Base-by-base conservation (phyloP, 2,329 filamentous ascomycete species). In the Myriangium duriaei region DNA sequence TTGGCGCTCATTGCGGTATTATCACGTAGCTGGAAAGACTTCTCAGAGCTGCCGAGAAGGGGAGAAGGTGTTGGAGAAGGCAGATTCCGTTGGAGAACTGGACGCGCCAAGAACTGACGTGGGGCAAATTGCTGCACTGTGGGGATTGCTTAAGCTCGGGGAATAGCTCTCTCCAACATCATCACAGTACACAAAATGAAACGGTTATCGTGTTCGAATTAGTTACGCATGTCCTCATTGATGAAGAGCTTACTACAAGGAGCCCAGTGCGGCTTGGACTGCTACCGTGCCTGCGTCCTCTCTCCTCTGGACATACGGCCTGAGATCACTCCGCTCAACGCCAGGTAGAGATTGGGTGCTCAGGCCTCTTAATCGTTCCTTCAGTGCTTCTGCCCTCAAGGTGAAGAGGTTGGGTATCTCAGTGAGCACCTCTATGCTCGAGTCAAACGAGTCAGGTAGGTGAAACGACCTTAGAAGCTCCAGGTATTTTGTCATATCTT, bases 321-420 rank as follows among this genome's bases (percentile, higher is more conserved):
- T 79, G 56, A 95, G 78, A 48, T 67, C 65, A n/a, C 52, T 52
- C 44, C 56, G 60, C 49, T 68, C 65, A n/a, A 56, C 52, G 4
- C 56, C 58, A 13, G 54, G 44, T 53, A 45, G 13, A 19, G 17
- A 18, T 24, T 30, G 37, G 29, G 48, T 49, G 11, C 54, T 53
- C 15, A 61, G 60, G 28, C 63, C 64, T 44, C 63, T 61, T 39
- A 72, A 50, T 32, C 67, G 55, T 51, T 72, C 68, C 46, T 64
- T 59, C 46, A 72, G 46, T 16, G 68, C 67, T 43, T 70, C 66
- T 0, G 67, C 65, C 2, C 85, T 84, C 51, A 98, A 84, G 46
- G 98, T 93, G 57, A 98, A 98, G 37, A 98, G 63, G 53, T 87
- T 95, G 9, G 87, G 88, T 42, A 98, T 85, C 65, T 98, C 91